phyloP scores from a whole-genome alignment of 2,329 filamentous ascomycete species.

The Fusarium sp. region DNA sequence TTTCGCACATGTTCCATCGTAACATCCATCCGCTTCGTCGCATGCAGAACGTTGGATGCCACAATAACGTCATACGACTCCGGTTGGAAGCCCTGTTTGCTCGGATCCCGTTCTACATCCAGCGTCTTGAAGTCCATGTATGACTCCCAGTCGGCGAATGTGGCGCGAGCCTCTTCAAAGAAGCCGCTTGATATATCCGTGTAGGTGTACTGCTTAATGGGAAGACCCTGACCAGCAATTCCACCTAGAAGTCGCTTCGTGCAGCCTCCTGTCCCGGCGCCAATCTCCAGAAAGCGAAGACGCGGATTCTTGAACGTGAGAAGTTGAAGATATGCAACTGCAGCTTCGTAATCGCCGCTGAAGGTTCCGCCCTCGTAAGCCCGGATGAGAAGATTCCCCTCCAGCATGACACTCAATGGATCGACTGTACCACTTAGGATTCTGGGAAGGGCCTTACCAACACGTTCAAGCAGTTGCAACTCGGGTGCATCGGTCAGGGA shows the following conservation, averaged over 20 bases:
- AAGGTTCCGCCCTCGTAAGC: constrained; percentile 13
- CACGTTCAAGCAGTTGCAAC: constrained; percentile 3
- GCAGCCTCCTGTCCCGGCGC: constrained; percentile 3
- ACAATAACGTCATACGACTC: constrained; percentile 8
- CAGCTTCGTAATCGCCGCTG: constrained; percentile 11
- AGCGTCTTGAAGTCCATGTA: constrained; percentile 9
- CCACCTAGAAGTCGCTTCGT: constrained; percentile 13
- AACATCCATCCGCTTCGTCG: constrained; percentile 5
- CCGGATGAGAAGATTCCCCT: neutral
- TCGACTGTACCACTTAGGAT: neutral
- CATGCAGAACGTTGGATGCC: constrained; percentile 12
- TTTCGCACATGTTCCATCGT: constrained; percentile 7
- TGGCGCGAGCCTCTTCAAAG: constrained; percentile 5
- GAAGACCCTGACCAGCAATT: neutral
- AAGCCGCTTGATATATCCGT: constrained; percentile 15
- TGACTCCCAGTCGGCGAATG: neutral
- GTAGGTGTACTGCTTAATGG: constrained; percentile 7
- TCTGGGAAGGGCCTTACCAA: neutral
- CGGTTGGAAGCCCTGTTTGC: neutral
- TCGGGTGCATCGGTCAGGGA: neutral
- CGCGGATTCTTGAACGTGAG: constrained; percentile 7
- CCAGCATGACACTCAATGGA: constrained; percentile 2
- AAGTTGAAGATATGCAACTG: constrained; percentile 13
- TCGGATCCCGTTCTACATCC: constrained; percentile 3
- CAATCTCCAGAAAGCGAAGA: constrained; percentile 11